Evolutionary conservation across 2,329 filamentous ascomycete species (phyloP).

Genomic region (Parascedosporium putredinis): DNA sequence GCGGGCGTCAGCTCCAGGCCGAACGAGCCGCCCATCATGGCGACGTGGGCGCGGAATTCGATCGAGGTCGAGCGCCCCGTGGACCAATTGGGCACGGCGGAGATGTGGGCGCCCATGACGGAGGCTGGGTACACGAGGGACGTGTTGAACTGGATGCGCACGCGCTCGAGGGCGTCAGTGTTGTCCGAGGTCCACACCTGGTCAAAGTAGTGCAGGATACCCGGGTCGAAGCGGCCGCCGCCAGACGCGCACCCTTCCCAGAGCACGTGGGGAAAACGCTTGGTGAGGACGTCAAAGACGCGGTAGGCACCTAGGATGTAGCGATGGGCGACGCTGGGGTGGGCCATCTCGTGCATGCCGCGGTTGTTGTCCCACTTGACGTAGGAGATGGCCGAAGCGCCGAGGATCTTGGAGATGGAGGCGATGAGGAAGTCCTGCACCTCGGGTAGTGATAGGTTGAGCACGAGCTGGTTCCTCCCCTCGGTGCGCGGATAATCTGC

Average conservation of each 20-base stretch:
- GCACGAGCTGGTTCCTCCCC: conserved; percentile 47
- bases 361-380: conserved; percentile 63
- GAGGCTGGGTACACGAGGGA: conserved; percentile 52
- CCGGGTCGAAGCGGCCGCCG: conserved; percentile 54
- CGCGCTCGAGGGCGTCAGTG: conserved; percentile 50
- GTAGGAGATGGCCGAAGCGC: conserved; percentile 43
- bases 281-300: conserved; percentile 50
- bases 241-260: conserved; percentile 59
- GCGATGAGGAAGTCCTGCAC: conserved; percentile 54
- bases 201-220: conserved; percentile 53
- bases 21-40: conserved; percentile 59
- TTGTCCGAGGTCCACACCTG: conserved; percentile 58
- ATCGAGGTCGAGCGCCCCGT: conserved; percentile 46
- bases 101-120: conserved; percentile 56
- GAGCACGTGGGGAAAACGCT: conserved; percentile 48
- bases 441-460: conserved; percentile 49
- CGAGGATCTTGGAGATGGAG: conserved; percentile 41
- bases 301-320: conserved; percentile 56
- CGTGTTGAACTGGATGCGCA: conserved; percentile 54
- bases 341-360: conserved; percentile 48
- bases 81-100: conserved; percentile 47
- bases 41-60: conserved; percentile 52
- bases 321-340: conserved; percentile 40
- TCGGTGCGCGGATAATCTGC: conserved; percentile 45
- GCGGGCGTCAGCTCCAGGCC: conserved; percentile 52